Base-by-base conservation (phyloP, 306 rosid genomes). In the Sphenostylis stenocarpa region DNA sequence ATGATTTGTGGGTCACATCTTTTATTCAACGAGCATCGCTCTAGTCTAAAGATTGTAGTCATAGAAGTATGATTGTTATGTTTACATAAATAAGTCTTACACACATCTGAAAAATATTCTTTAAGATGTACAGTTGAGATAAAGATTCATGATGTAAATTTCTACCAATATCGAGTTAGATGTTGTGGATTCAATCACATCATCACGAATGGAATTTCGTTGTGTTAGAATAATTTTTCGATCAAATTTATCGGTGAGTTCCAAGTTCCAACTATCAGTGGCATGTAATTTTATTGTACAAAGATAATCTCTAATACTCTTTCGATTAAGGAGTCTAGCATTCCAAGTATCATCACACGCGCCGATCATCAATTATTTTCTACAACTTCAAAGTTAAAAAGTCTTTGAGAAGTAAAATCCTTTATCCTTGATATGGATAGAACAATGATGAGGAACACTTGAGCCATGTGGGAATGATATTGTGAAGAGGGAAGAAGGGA, bases 401-500 rank as follows among this genome's bases (percentile, higher is more conserved):
- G 17, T 29, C 65, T 31, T 6, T 36, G 17, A 36, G 14, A 17
- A 57, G 48, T 31, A 44, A 39, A 73, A 73, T 52, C 51, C 62
- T 41, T 52, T 43, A 73, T 48, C 84, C 34, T 74, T 74, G 38
- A n/a, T 38, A 8, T 47, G 77, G 24, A 73, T 48, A 47, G 41
- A 69, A 49, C 67, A 70, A 68, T 43, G 15, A 68, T 49, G 51
- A 69, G 39, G 38, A 45, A 33, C 28, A 66, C 19, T 67, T 39
- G 57, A 83, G n/a, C 41, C 63, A 14, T 41, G 11, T 48, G 53
- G 64, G 12, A 73, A 78, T 5, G 60, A 7, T 19, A 21, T 20
- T 21, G 16, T 16, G 26, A 44, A 11, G 39, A 56, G 12, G 19
- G 29, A 14, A 62, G 13, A 61, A 2, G 29, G 51, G 26, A 58